Base-by-base conservation (phyloP, 495 filamentous ascomycete genomes). In the Hypoxylon perforatum region DNA sequence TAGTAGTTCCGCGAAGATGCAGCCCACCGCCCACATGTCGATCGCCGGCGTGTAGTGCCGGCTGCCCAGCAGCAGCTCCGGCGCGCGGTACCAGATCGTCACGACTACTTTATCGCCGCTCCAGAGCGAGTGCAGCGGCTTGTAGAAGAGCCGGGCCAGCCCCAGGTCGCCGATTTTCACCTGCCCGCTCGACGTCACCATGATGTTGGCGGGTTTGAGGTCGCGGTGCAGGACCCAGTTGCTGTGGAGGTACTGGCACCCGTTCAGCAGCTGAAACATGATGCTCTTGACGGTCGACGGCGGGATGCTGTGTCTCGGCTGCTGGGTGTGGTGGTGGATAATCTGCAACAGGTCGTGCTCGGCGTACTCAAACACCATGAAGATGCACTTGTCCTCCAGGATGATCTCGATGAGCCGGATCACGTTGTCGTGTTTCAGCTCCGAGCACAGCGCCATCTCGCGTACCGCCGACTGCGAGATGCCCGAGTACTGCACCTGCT, bases 321-420 rank as follows among this genome's bases (percentile, higher is more conserved):
- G 91, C 60, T 96, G 92, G 1, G 92, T 94, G 79, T 99, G 95
- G 71, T 97, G 93, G 73, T 99, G 95, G 69, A 99, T 97, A 63
- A 99, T 98, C 77, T 98, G 96, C 7, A 99, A 84, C 41, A 99
- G 82, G 75, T 99, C 95, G 77, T 93, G 95, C 77, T 99, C 95
- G 66, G 94, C 94, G 73, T 97, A 99, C 77, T 98, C 95, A 72
- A 99, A 99, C 17, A 99, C 94, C 92, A 99, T 99, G 78, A 93
- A 98, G 72, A 99, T 99, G 81, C 93, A 97, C 79, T 97, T 98
- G 77, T 96, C 93, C 78, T 99, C 93, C 12, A 99, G 82, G 72
- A 98, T 97, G 70, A 97, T 99, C 76, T 99, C 95, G 66, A 94
- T 87, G 25, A 97, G 84, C 60, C 90, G 86, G 71, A 99, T 94